phyloP scores from a whole-genome alignment of 768 basidiomycete species.

The Tubosaeta sp. region DNA sequence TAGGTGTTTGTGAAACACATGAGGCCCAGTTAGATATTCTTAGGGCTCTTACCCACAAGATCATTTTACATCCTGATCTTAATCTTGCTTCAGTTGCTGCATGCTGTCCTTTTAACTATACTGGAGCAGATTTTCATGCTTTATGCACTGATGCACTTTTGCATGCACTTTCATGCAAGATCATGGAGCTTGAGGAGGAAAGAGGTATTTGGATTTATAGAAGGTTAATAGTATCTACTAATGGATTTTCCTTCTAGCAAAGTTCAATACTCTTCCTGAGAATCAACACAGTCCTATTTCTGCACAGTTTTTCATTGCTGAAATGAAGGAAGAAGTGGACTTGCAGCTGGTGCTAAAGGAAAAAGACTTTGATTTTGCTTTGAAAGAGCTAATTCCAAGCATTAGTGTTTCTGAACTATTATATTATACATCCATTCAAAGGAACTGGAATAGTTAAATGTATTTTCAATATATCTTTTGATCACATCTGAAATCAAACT shows the following conservation, averaged over 20 bases:
- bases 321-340: conserved; percentile 68
- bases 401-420: conserved; percentile 83
- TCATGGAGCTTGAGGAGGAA: conserved; percentile 68
- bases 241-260: conserved; percentile 1
- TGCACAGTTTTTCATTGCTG: conserved; percentile 85
- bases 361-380: conserved; percentile 73
- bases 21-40: conserved; percentile 82
- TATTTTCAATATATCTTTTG: too few relatives aligned
- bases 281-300: conserved; percentile 61
- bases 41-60: conserved; percentile 88
- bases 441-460: conserved; percentile 11
- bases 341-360: conserved; percentile 69
- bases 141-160: conserved; percentile 95
- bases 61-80: conserved; percentile 68
- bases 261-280: conserved; percentile 45
- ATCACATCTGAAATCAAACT: too few relatives aligned
- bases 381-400: conserved; percentile 70
- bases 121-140: conserved; percentile 98
- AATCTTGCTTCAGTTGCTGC: conserved; percentile 61
- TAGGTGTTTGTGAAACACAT: conserved; percentile 87
- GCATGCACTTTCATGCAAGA: conserved; percentile 89
- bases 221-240: not conserved
- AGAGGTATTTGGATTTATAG: conserved; percentile 50
- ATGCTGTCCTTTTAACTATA: conserved; percentile 86
- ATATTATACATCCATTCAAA: conserved; percentile 64